Evolutionary conservation across 345 rosid species (phyloP), one percentile per base, ranked within the genome.

Genomic region (Mallotus nudiflorus): DNA sequence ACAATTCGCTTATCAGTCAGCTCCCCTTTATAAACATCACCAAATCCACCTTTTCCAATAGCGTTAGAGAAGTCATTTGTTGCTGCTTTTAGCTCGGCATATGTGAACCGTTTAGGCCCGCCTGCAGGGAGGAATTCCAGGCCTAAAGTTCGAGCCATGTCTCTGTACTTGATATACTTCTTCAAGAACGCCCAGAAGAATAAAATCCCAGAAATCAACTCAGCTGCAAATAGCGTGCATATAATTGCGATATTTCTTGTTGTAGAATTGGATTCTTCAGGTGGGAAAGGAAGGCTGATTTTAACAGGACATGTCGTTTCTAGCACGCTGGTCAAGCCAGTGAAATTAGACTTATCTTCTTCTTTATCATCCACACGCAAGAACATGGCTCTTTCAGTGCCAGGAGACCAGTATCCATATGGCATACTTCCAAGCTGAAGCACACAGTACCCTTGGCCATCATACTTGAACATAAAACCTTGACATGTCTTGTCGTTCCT

Each of bases 131-230:
- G 83, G 59, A 88, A 67, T 71, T 88, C 91, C 5, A 88, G 85
- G 22, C 93, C 93, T 8, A 88, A 73, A 0, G 91, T 88, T 69
- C 79, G 78, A 52, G 93, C 91, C 93, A 88, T 88, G 78, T 86
- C 83, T 73, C 93, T 81, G 35, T 86, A 88, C 70, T 82, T 88
- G 64, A 88, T 85, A 71, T 85, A 88, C 66, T 82, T 88, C 78
- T 79, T 88, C 81, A 88, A 37, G 61, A 88, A 88, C 0, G 84
- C 80, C 88, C 88, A 81, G 31, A 86, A 85, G 79, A 86, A 88
- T 58, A 78, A 24, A 35, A 74, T 73, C 56, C 93, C 93, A 11
- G 88, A 66, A 31, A 88, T 83, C 48, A 88, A 72, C 82, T 88
- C 93, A 0, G 84, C 87, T 0, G 91, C 89, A 58, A 88, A 86